phyloP scores from a whole-genome alignment of 257 asterid species.

The Ajuga chamaepitys region DNA sequence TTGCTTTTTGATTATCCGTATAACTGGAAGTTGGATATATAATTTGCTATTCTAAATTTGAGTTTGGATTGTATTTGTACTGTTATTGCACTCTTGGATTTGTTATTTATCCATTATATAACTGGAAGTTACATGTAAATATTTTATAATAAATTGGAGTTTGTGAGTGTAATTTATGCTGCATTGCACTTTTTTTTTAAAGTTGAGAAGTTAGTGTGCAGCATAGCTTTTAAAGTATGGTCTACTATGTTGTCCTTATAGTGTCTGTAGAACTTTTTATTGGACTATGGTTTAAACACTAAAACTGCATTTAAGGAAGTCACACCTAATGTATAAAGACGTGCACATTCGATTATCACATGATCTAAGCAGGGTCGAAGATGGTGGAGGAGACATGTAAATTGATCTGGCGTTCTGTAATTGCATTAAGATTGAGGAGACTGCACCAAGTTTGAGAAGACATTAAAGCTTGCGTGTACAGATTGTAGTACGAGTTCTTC shows the following conservation, averaged over 20 bases:
- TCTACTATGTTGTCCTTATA: background rate
- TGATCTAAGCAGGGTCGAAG: background rate
- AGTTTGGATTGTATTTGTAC: too few species aligned
- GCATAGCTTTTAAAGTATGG: background rate
- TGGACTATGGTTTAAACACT: background rate
- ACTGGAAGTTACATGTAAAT: too few species aligned
- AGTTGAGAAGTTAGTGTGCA: too few species aligned
- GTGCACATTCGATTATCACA: background rate
- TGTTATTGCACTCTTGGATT: too few species aligned
- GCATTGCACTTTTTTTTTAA: too few species aligned
- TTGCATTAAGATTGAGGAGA: constrained; percentile 2
- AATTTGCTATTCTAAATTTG: too few species aligned
- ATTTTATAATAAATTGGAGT: too few species aligned
- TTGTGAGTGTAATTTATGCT: too few species aligned
- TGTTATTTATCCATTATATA: too few species aligned
- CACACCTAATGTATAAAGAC: background rate
- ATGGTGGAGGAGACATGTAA: constrained; percentile 8
- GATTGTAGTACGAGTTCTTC: background rate
- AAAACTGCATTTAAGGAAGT: background rate
- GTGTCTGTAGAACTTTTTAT: background rate
- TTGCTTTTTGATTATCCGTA: too few species aligned
- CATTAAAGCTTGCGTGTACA: too few species aligned
- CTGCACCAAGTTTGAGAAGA: background rate
- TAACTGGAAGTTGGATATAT: too few species aligned
- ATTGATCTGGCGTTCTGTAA: background rate